Evolutionary conservation across 1,284 basidiomycete species (phyloP).

Genomic region (Ceratobasidium sp.): DNA sequence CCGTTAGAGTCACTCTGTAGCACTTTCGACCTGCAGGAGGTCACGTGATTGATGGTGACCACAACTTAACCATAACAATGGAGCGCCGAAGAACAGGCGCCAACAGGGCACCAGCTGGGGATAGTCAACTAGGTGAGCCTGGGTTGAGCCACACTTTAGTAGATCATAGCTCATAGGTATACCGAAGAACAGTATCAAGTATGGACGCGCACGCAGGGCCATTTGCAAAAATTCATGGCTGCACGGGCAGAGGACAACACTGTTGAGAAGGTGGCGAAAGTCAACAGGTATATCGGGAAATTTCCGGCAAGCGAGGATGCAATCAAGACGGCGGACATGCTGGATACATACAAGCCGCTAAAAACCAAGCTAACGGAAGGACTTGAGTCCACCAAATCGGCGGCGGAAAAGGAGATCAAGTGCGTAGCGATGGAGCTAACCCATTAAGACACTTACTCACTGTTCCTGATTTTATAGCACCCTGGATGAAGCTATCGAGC

Average conservation of each 20-base stretch:
- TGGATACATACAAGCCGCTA: conserved; percentile 65
- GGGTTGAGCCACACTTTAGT: conserved; percentile 34
- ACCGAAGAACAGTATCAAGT: conserved; percentile 24
- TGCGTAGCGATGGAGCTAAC: conserved; percentile 49
- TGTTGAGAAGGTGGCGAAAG: conserved; percentile 66
- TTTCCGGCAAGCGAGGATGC: conserved; percentile 72
- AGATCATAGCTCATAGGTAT: conserved; percentile 6
- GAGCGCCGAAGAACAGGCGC: conserved; percentile 59
- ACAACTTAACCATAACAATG: conserved; percentile 51
- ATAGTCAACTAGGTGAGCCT: conserved; percentile 61
- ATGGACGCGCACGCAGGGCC: conserved; percentile 39
- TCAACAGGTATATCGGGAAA: conserved; percentile 69
- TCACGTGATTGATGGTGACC: too few relatives aligned
- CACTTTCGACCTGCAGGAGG: not conserved
- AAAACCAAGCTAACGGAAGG: conserved; percentile 67
- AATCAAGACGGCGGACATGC: conserved; percentile 64
- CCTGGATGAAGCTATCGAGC: conserved; percentile 73
- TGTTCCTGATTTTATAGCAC: conserved; percentile 56
- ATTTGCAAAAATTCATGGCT: conserved; percentile 67
- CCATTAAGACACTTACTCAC: conserved; percentile 34
- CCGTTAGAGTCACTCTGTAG: not conserved
- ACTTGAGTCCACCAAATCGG: conserved; percentile 64
- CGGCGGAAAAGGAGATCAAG: conserved; percentile 69
- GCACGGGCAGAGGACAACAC: conserved; percentile 61
- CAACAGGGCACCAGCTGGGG: conserved; percentile 57